Conservation (phyloP, 1,284 basidiomycete species). For the Cryptococcus sp. region DNA sequence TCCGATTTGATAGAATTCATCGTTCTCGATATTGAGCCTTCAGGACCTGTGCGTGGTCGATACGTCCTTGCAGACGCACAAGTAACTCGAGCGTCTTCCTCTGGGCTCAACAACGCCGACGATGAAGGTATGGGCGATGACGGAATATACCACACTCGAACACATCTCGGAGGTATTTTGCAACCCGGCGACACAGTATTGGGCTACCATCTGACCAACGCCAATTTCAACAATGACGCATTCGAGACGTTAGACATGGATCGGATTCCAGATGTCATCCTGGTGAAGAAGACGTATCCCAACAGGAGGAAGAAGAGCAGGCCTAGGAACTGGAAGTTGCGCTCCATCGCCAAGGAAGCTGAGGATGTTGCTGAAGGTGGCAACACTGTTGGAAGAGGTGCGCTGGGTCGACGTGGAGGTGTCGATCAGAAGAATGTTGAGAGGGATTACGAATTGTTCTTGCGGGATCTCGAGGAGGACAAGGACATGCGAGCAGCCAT, state of each 20-base stretch:
- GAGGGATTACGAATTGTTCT: slow-evolving; percentile 93
- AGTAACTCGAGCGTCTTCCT: slow-evolving; percentile 78
- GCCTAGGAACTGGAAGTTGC: slow-evolving; percentile 82
- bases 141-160: slow-evolving; percentile 92
- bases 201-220: slow-evolving; percentile 83
- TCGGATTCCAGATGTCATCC: slow-evolving; percentile 84
- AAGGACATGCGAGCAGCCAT: slow-evolving; percentile 85
- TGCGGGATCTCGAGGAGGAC: slow-evolving; percentile 95
- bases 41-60: slow-evolving; percentile 68
- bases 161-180: slow-evolving; percentile 90
- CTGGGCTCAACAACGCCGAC: slow-evolving; percentile 36
- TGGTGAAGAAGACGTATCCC: slow-evolving; percentile 95
- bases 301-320: slow-evolving; percentile 89
- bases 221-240: slow-evolving; percentile 90
- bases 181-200: slow-evolving; percentile 93
- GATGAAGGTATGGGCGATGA: slow-evolving; percentile 58
- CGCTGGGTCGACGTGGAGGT: slow-evolving; percentile 85
- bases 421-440: slow-evolving; percentile 92
- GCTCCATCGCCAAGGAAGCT: slow-evolving; percentile 91
- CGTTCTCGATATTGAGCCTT: slow-evolving; percentile 89
- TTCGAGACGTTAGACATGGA: slow-evolving; percentile 74
- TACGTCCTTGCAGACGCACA: slow-evolving; percentile 90
- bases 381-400: slow-evolving; percentile 65
- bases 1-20: slow-evolving; percentile 93
- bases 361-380: slow-evolving; percentile 70